Base-by-base conservation (phyloP, 73 alveolate genomes). In the Diophrys sp. region DNA sequence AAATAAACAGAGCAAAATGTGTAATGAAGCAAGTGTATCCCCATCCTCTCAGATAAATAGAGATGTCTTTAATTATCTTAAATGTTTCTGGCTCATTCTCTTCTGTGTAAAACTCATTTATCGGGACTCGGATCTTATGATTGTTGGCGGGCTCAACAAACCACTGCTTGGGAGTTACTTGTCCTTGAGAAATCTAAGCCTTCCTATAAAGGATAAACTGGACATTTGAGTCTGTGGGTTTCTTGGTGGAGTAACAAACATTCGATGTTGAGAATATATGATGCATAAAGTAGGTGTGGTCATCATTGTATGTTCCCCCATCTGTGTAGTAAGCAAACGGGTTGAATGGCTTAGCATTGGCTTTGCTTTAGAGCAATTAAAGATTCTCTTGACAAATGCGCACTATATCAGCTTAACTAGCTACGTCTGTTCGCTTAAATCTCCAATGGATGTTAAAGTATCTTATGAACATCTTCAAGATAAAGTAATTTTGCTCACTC, bases 261-360 rank as follows among this genome's bases (percentile, higher is more conserved):
- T 56, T 56, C 73, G 89, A 31, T 2, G 70, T 26, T 23, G 66
- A 25, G 78, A 81, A 81, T 8, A 81, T 81, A 57, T 81, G 75
- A 25, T 81, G 78, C 2, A 81, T 81, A 62, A 81, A 81, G 79
- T 81, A 81, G 55, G 75, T n/a, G 2, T 11, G 24, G 29, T 62
- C 78, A 34, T 73, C 78, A 25, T 81, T 72, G 73, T 81, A 81
- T 0, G 89, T 70, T 18, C 89, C 89, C 1, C 89, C 89, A 32
- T 81, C 89, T n/a, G 83, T 73, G 31, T 25, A 56, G 62, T 33
- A 81, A 14, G 78, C 67, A 70, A 34, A 81, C 2, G 89, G 89
- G 28, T 55, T 14, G 54, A 81, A 53, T 53, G 34, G 55, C 54
- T 72, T 76, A 24, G 29, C 31, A 30, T 33, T 24, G 0, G 56